Base-by-base conservation (phyloP, 768 basidiomycete species). In the Porpolomopsis calyptriformis region DNA sequence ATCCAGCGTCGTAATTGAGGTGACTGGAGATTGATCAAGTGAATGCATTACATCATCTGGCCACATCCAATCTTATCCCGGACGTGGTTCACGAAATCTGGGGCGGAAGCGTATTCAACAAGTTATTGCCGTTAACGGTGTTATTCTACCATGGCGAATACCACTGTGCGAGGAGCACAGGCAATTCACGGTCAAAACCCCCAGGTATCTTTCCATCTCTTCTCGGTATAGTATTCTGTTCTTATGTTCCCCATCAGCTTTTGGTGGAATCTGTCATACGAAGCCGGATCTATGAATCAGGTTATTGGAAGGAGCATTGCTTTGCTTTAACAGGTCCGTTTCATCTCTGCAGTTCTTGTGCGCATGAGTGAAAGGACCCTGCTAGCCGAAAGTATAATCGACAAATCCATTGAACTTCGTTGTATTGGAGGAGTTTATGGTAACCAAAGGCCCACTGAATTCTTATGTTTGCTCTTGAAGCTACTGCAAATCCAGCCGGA, bases 291-390 rank as follows among this genome's bases (percentile, higher is more conserved):
- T 99, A 94, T 71, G 94, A 98, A 62, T 85, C 86, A 0, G 63
- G 72, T 5, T 99, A 78, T 64, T 99, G 94, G 94, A 99, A 99
- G 68, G 94, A 99, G 60, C 90, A 96, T 54, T 99, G 94, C 60
- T 99, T 99, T 60, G 94, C 94, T 18, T 69, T 99, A 39, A 96
- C 90, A 49, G 90, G 91, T 87, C 41, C 42, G 73, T 63, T 31
- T 3, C 39, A 31, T 40, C 2, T 33, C 41, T 18, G 33, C 19
- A 29, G 3, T 10, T 22, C 16, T 36, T 26, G 3, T 37, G 22
- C 9, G 18, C 9, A 4, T 47, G 3, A 34, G 20, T 37, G 25
- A 24, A 23, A 9, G 40, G 20, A 23, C 3, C 11, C 48, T 10
- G 29, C 36, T 39, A 93, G 92, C 96, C 19, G 96, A 92, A 58